Base-by-base conservation (phyloP, 306 rosid genomes). In the Crotalaria pallida region DNA sequence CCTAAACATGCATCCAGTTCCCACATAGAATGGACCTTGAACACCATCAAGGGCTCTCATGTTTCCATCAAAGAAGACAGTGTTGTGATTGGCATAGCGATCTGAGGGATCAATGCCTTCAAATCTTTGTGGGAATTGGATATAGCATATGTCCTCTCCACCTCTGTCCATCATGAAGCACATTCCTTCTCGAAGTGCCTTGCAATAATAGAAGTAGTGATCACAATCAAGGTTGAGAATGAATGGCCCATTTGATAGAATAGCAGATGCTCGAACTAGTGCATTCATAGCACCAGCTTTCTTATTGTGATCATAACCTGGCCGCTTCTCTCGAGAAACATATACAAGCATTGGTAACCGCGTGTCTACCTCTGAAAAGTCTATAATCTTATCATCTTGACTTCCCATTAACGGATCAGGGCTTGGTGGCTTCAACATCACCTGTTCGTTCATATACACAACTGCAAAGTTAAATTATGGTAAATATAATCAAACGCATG, bases 1-100 rank as follows among this genome's bases (percentile, higher is more conserved):
- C 72, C 98, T 72, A 45, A 93, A 93, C 96, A 93, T 90, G 44
- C 92, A 85, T 4, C 98, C 97, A 0, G 98, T 93, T 71, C 98
- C 98, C 19, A 93, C 93, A 15, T 93, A 93, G 43, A 93, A 75
- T 3, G 96, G 98, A 26, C 98, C 98, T 79, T 84, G 88, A 1
- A 84, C 44, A 17, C 88, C 88, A 29, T 84, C 88, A 8, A 84
- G 88, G 3, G 88, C 88, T 60, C 88, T 21, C 88, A 84, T 84
- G 62, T 84, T 84, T 3, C 85, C 88, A 18, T 84, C 88, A 6
- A 84, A 84, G 72, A 84, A 84, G n/a, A 84, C 88, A 0, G 85
- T 84, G 16, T 81, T 84, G 52, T 84, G 83, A 43, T 84, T 84
- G 8, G 88, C 88, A 11, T 84, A 84, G 1, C 88, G 83, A 34